Conservation (phyloP, 2,329 filamentous ascomycete species). For the Dryadomyces sulphureus region DNA sequence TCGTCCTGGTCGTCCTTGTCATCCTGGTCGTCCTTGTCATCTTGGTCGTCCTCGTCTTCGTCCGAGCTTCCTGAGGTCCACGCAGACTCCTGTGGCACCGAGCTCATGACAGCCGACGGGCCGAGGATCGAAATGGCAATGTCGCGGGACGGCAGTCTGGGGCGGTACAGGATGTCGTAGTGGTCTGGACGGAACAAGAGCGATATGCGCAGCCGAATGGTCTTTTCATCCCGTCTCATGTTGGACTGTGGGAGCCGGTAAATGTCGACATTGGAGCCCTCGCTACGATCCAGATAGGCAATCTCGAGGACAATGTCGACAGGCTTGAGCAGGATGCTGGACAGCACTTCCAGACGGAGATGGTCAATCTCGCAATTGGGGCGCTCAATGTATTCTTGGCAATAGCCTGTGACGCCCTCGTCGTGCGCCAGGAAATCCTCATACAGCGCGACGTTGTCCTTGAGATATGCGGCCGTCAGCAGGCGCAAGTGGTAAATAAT, state of each 20-base stretch:
- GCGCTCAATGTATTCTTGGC: constrained; percentile 54
- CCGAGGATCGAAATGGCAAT: constrained; percentile 2
- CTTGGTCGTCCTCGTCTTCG: neutral
- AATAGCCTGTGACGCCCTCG: constrained; percentile 51
- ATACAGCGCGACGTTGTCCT: constrained; percentile 54
- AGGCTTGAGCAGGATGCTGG: constrained; percentile 65
- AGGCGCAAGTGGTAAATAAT: constrained; percentile 80
- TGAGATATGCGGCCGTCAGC: constrained; percentile 73
- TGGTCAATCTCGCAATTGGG: constrained; percentile 78
- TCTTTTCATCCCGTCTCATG: constrained; percentile 9
- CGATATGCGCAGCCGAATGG: constrained; percentile 37
- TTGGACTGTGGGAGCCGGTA: constrained; percentile 40
- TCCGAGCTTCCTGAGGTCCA: neutral
- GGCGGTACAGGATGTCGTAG: constrained; percentile 76
- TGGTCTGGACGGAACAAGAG: constrained; percentile 61
- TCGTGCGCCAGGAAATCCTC: constrained; percentile 53
- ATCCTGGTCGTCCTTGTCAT: neutral
- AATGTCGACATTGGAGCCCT: constrained; percentile 60
- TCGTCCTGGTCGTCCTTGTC: neutral
- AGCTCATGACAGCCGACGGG: neutral
- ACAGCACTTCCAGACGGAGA: constrained; percentile 64
- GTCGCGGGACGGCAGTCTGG: constrained; percentile 8
- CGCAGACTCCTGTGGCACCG: neutral
- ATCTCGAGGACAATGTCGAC: constrained; percentile 72
- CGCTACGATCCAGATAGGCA: constrained; percentile 77